A percentile compares a stretch with the other conserved stretches of the same genome.
Conservation (phyloP, 768 basidiomycete species). For the Psilocybe cyanescens region DNA sequence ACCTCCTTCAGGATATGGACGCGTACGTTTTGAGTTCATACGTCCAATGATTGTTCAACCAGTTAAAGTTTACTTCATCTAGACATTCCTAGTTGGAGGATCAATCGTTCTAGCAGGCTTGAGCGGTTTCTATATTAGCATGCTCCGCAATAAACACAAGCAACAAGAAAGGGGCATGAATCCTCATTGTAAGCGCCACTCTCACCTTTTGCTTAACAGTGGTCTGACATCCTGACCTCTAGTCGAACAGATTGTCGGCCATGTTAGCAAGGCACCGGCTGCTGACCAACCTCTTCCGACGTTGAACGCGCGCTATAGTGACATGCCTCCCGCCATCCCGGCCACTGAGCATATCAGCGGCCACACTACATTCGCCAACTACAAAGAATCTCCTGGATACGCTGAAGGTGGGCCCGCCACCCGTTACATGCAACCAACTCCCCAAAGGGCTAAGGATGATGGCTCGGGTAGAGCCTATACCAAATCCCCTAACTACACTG, state of each 20-base stretch:
- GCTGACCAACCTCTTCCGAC: constrained; percentile 16
- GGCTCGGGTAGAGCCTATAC: constrained; percentile 32
- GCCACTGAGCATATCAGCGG: constrained; percentile 29
- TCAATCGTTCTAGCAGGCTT: constrained; percentile 29
- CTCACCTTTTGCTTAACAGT: not conserved
- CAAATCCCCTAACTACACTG: constrained; percentile 36
- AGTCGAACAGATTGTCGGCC: constrained; percentile 38
- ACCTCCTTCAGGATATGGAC: constrained; percentile 15
- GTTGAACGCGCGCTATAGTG: constrained; percentile 13
- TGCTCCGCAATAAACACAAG: constrained; percentile 29
- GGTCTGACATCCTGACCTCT: not conserved
- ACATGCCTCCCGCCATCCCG: constrained; percentile 20
- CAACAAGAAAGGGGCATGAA: constrained; percentile 29
- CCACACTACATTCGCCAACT: constrained; percentile 30
- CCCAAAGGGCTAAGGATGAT: constrained; percentile 30
- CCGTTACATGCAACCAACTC: constrained; percentile 31
- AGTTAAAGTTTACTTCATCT: not conserved
- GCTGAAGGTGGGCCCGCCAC: constrained; percentile 15
- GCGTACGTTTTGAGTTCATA: constrained; percentile 15
- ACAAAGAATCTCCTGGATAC: constrained; percentile 24
- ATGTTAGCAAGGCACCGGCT: constrained; percentile 22
- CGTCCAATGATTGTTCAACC: not conserved
- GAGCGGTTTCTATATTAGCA: constrained; percentile 32
- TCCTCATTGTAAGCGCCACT: constrained; percentile 32
- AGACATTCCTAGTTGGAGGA: constrained; percentile 34